Evolutionary conservation across 2,329 filamentous ascomycete species (phyloP).

Genomic region (Stachybotrys chartarum): DNA sequence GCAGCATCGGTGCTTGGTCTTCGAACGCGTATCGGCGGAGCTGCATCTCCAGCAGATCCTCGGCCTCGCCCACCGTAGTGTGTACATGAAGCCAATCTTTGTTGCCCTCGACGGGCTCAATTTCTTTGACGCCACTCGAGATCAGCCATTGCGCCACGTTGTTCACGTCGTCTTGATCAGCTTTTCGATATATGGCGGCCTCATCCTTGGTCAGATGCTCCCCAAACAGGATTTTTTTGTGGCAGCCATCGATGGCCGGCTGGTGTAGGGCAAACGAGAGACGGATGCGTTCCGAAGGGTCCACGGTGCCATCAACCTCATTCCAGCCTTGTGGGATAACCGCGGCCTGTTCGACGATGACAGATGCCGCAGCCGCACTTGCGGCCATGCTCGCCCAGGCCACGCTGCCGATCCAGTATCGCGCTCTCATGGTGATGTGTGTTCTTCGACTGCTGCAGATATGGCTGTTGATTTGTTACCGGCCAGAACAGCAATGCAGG

Average conservation of each 20-base stretch:
- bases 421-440: not conserved
- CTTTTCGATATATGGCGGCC: conserved; percentile 25
- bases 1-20: conserved; percentile 27
- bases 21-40: conserved; percentile 34
- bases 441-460: too few species aligned
- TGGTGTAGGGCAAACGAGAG: conserved; percentile 25
- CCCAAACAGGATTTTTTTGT: conserved; percentile 13
- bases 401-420: not conserved
- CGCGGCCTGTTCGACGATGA: conserved; percentile 18
- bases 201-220: conserved; percentile 28
- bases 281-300: conserved; percentile 15
- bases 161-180: conserved; percentile 23
- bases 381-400: conserved; percentile 15
- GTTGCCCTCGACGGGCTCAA: conserved; percentile 22
- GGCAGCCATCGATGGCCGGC: conserved; percentile 18
- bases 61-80: conserved; percentile 29
- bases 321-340: conserved; percentile 23
- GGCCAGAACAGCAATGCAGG: too few species aligned
- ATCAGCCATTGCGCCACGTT: conserved; percentile 34
- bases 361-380: conserved; percentile 4
- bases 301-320: conserved; percentile 11
- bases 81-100: conserved; percentile 36
- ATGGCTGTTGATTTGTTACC: too few species aligned
- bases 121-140: conserved; percentile 17
- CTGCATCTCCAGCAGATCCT: conserved; percentile 32